Conservation (phyloP, 1,284 basidiomycete genomes). For the Erythrobasidium hasegawianum region DNA sequence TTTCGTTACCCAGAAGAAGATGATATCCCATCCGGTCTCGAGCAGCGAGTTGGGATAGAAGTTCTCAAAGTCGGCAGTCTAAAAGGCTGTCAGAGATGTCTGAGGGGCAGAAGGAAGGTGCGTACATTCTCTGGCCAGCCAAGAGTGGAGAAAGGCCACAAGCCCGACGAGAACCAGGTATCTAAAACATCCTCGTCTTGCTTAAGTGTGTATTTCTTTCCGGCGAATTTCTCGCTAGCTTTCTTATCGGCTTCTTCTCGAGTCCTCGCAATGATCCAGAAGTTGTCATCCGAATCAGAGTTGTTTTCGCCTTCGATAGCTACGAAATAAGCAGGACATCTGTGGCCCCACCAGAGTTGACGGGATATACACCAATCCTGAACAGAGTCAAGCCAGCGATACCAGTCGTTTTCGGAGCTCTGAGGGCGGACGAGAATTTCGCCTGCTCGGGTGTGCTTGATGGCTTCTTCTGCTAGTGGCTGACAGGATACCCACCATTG, state of each 20-base stretch:
- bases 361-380: constrained; percentile 99
- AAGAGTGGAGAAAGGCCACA: constrained; percentile 98
- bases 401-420: constrained; percentile 89
- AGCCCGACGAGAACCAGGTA: constrained; percentile 97
- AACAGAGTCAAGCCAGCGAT: constrained; percentile 90
- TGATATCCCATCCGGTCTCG: constrained; percentile 98
- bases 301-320: constrained; percentile 70
- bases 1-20: constrained; percentile 99
- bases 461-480: constrained; percentile 82
- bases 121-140: constrained; percentile 89
- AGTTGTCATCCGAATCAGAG: constrained; percentile 61
- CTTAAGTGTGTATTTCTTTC: constrained; percentile 69
- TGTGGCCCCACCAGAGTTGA: constrained; percentile 99
- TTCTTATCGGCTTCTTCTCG: constrained; percentile 74
- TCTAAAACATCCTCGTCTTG: constrained; percentile 98
- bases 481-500: constrained; percentile 99
- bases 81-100: not conserved
- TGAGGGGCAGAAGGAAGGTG: not conserved
- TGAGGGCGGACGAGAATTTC: constrained; percentile 81
- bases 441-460: constrained; percentile 81
- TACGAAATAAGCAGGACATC: constrained; percentile 92
- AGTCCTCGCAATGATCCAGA: constrained; percentile 88
- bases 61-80: constrained; percentile 67
- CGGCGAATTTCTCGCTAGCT: constrained; percentile 68
- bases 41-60: constrained; percentile 88